phyloP scores from a whole-genome alignment of 2,329 filamentous ascomycete genomes.

The Zymoseptoria ardabiliae region DNA sequence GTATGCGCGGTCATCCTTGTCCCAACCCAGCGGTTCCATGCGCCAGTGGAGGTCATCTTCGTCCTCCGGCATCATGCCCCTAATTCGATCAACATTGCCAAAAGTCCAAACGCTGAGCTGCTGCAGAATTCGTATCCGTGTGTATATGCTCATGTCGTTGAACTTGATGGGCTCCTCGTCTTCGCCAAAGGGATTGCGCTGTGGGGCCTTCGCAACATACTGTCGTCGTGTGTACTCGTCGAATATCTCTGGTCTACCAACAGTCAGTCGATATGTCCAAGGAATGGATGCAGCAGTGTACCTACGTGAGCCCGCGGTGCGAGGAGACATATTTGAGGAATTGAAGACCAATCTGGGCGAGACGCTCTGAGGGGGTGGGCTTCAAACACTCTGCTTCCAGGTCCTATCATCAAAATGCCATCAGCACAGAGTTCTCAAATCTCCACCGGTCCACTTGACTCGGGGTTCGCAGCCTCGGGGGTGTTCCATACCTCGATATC shows the following conservation, averaged over 20 bases:
- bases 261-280: constrained; percentile 4
- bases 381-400: constrained; percentile 84
- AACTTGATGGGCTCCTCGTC: constrained; percentile 69
- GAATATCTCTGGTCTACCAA: constrained; percentile 68
- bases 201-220: constrained; percentile 72
- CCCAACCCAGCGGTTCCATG: constrained; percentile 82
- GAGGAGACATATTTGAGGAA: constrained; percentile 91
- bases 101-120: constrained; percentile 86
- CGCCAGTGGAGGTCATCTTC: constrained; percentile 48
- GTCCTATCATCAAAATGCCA: constrained; percentile 49
- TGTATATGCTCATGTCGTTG: constrained; percentile 70
- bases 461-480: constrained; percentile 5
- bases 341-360: constrained; percentile 75
- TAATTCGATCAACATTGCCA: constrained; percentile 76
- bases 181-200: constrained; percentile 76
- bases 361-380: constrained; percentile 59
- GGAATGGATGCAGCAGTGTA: constrained; percentile 16
- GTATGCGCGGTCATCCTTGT: constrained; percentile 77
- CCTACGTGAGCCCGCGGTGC: constrained; percentile 84
- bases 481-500: constrained; percentile 68
- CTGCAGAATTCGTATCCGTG: constrained; percentile 76
- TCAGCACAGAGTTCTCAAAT: constrained; percentile 20
- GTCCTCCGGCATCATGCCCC: constrained; percentile 77
- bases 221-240: constrained; percentile 90
- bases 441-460: neutral